Evolutionary conservation across 2,329 filamentous ascomycete genomes (phyloP).

Genomic region (Epichloe scottii): DNA sequence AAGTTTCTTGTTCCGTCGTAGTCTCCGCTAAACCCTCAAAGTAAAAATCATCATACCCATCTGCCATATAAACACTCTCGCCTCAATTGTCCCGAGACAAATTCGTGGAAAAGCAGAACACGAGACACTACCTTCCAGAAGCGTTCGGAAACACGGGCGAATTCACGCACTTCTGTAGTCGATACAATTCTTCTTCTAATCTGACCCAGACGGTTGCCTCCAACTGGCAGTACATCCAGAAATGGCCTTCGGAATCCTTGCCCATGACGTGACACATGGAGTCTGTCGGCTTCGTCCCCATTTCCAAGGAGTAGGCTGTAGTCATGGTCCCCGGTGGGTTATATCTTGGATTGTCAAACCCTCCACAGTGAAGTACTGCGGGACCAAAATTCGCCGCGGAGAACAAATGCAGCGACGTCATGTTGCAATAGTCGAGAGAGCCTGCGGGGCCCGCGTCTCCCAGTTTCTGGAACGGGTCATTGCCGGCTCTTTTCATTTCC

Average conservation of each 20-base stretch:
- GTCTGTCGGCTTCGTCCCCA: neutral
- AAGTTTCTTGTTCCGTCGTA: too few species aligned
- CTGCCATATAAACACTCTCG: too few species aligned
- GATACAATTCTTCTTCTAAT: constrained; percentile 7
- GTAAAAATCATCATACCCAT: too few species aligned
- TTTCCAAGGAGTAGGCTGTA: constrained; percentile 1
- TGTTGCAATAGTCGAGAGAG: constrained; percentile 2
- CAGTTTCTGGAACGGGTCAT: neutral
- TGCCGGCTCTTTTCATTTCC: neutral
- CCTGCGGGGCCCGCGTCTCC: neutral
- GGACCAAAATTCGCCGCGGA: constrained; percentile 5
- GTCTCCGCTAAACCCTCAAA: too few species aligned
- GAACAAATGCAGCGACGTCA: constrained; percentile 3
- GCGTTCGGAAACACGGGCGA: neutral
- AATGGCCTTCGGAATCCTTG: constrained; percentile 3
- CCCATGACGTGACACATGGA: constrained; percentile 4
- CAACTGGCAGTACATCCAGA: constrained; percentile 8
- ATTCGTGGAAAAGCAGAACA: too few species aligned
- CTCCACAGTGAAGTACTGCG: constrained; percentile 2
- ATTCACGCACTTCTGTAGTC: constrained; percentile 5
- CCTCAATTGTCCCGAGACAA: too few species aligned
- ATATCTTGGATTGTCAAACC: neutral
- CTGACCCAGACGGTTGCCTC: constrained; percentile 6
- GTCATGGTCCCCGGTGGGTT: constrained; percentile 6
- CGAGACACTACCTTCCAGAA: too few species aligned